phyloP scores from a whole-genome alignment of 164 flowering plant species.

The Cinnamomum chago region DNA sequence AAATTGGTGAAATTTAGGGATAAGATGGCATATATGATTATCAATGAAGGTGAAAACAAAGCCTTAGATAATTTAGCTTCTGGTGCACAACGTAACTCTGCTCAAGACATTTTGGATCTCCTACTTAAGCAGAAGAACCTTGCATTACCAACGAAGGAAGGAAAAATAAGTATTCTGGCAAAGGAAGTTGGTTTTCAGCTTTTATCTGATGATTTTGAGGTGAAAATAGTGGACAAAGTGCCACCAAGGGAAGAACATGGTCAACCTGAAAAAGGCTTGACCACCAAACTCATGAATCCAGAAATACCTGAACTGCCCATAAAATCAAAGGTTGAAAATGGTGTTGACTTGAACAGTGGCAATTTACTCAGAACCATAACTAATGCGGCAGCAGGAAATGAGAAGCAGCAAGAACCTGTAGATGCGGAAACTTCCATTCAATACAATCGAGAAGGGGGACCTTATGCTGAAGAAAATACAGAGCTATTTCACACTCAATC shows the following conservation, averaged over 20 bases:
- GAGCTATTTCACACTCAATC: conserved; percentile 16
- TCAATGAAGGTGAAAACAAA: conserved; percentile 50
- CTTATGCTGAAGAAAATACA: conserved; percentile 11
- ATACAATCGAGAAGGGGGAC: conserved; percentile 14
- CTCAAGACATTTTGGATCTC: conserved; percentile 53
- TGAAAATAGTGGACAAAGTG: conserved; percentile 38
- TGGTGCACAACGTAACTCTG: conserved; percentile 45
- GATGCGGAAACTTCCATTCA: conserved; percentile 18
- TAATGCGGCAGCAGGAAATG: conserved; percentile 6
- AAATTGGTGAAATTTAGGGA: conserved; percentile 32
- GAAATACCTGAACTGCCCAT: conserved; percentile 9
- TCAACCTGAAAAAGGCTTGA: conserved; percentile 27
- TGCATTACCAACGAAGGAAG: conserved; percentile 24
- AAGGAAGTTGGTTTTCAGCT: conserved; percentile 81
- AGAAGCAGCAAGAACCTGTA: conserved; percentile 14
- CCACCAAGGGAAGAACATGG: conserved; percentile 24
- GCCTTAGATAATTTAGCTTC: conserved; percentile 39
- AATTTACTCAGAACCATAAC: conserved; percentile 16
- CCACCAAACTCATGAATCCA: neutral
- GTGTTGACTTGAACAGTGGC: conserved; percentile 18
- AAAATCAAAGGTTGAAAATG: conserved; percentile 19
- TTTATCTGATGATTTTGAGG: conserved; percentile 68
- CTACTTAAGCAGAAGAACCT: conserved; percentile 43
- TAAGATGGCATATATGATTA: conserved; percentile 53
- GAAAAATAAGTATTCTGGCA: conserved; percentile 64